Evolutionary conservation across 2,329 filamentous ascomycete genomes (phyloP).

Genomic region (Magnaporthiopsis rhizophila): DNA sequence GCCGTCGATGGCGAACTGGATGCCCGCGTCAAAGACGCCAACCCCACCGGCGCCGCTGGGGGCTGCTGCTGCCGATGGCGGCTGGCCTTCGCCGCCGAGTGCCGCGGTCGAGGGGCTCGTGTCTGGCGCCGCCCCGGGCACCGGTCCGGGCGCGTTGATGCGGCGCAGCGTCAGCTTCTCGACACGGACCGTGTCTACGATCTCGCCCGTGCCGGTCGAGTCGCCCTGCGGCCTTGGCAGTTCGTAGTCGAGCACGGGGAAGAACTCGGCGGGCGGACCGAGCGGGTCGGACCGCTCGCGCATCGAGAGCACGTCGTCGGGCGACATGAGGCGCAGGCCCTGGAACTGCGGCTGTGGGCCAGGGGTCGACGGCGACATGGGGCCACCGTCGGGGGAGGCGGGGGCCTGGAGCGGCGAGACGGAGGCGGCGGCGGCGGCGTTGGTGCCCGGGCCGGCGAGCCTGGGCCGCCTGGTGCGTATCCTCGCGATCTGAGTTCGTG

Average conservation of each 20-base stretch:
- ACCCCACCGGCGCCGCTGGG: slow-evolving; percentile 22
- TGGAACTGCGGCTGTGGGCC: not conserved
- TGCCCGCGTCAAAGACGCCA: slow-evolving; percentile 45
- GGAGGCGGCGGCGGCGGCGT: not conserved
- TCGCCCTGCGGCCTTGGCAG: slow-evolving; percentile 50
- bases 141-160: slow-evolving; percentile 11
- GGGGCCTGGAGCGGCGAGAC: not conserved
- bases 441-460: not conserved
- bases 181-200: slow-evolving; percentile 59
- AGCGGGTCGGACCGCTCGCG: slow-evolving; percentile 59
- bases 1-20: slow-evolving; percentile 57
- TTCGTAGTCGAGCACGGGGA: slow-evolving; percentile 61
- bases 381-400: not conserved
- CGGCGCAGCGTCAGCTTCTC: slow-evolving; percentile 55
- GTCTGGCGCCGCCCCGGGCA: slow-evolving; percentile 22
- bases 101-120: not conserved
- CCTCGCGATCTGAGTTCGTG: slow-evolving; percentile 60
- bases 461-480: slow-evolving; percentile 53
- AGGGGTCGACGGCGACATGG: not conserved
- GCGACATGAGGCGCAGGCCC: slow-evolving; percentile 27
- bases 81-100: not conserved
- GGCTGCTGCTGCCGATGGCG: slow-evolving; percentile 3
- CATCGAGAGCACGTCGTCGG: slow-evolving; percentile 58
- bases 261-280: slow-evolving; percentile 52
- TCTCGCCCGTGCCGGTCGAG: slow-evolving; percentile 25